Conservation (phyloP, 805 yeast species). For the Nakazawaea molendinolei region DNA sequence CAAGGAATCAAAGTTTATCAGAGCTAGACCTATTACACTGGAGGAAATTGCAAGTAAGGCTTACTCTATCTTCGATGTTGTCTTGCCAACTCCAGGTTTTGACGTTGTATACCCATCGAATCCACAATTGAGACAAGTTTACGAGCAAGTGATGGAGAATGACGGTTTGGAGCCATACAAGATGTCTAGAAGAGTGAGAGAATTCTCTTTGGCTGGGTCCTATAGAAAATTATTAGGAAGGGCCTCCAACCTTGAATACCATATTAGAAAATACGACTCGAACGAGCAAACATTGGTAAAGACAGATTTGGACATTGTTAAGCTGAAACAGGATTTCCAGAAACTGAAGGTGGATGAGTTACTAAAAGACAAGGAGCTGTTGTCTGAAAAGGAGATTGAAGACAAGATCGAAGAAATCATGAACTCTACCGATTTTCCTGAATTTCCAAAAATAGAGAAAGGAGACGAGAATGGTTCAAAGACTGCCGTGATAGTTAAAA, state of each 20-base stretch:
- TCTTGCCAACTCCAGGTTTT: constrained; percentile 95
- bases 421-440: constrained; percentile 3
- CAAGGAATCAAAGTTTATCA: constrained; percentile 44
- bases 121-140: constrained; percentile 48
- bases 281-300: constrained; percentile 66
- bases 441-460: constrained; percentile 21
- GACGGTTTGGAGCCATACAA: constrained; percentile 81
- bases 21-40: constrained; percentile 70
- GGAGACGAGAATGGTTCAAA: constrained; percentile 35
- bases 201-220: constrained; percentile 87
- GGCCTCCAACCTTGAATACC: constrained; percentile 59
- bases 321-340: constrained; percentile 23
- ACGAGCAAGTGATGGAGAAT: constrained; percentile 64
- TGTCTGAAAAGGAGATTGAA: constrained; percentile 11
- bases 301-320: constrained; percentile 65
- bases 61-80: constrained; percentile 73
- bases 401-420: constrained; percentile 6
- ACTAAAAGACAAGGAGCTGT: constrained; percentile 13
- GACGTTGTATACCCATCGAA: constrained; percentile 84
- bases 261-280: constrained; percentile 52
- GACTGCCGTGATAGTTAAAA: constrained; percentile 65
- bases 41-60: constrained; percentile 58
- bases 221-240: constrained; percentile 69
- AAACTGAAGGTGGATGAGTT: constrained; percentile 4
- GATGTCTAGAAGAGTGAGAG: constrained; percentile 81